Base-by-base conservation (phyloP, 2,329 filamentous ascomycete genomes). In the Hymenoscyphus fructigenus region DNA sequence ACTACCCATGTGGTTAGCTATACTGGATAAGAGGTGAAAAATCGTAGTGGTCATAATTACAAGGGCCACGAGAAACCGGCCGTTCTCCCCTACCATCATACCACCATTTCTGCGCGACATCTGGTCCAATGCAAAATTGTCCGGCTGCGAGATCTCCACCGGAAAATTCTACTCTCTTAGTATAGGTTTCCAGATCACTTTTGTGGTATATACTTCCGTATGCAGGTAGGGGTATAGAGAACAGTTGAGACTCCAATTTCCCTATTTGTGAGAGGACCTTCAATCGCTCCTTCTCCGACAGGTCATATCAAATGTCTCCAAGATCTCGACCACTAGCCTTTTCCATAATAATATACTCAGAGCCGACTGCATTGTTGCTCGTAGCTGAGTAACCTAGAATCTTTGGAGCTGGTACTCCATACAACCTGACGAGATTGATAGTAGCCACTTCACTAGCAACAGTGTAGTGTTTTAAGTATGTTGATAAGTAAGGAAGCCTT, bases 361-460 rank as follows among this genome's bases (percentile, higher is more conserved):
- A 71, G 32, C 75, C 74, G 57, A 78, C 72, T 6, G 67, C 36
- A 67, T 77, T 77, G 4, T 64, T 62, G 5, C 68, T 65, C 61
- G 79, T 73, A 63, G 78, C 69, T 67, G 71, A 78, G 77, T 78
- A 82, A 63, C 78, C 77, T 5, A 80, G 70, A 53, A 81, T 76
- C 59, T 65, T 72, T n/a, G 78, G 79, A 55, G 80, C 76, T n/a
- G 79, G 78, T 81, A 74, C n/a, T 62, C 72, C 20, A 77, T 80
- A 47, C 76, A 71, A 1, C 55, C 59, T 61, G 41, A 65, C 59
- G 7, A 65, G 56, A 59, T 63, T 60, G 12, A 63, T 66, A 29
- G 50, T 69, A 34, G 65, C 65, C 15, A 66, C 65, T 57, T 67
- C 65, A 61, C 63, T 63, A 14, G 64, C 65, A 2, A 62, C 59